Conservation (phyloP, 2,329 filamentous ascomycete genomes). For the Allantophomopsis cytisporea region DNA sequence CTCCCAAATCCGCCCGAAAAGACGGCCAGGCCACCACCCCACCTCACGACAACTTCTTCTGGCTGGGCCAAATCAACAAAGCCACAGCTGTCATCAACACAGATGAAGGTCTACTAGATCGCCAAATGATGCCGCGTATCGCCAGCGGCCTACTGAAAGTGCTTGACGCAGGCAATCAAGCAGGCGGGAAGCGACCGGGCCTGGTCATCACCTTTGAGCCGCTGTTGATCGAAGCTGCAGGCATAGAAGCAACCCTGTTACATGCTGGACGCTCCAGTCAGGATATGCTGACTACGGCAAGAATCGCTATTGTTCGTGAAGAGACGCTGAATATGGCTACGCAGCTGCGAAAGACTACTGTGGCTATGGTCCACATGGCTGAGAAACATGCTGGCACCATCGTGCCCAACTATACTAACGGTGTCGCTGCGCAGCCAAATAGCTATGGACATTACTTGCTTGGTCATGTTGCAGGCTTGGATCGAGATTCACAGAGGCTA, state of each 20-base stretch:
- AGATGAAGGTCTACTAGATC: conserved; percentile 1
- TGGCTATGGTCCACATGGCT: not conserved
- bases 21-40: not conserved
- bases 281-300: conserved; percentile 1
- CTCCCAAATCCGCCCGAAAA: too few relatives aligned
- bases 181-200: not conserved
- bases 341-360: conserved; percentile 1
- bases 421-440: conserved; percentile 2
- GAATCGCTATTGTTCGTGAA: conserved; percentile 1
- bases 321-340: not conserved
- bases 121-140: not conserved
- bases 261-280: conserved; percentile 2
- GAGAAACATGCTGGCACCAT: conserved; percentile 1
- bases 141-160: not conserved
- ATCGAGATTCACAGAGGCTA: conserved; percentile 1
- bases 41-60: conserved; percentile 1
- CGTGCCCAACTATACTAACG: conserved; percentile 2
- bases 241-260: conserved; percentile 1
- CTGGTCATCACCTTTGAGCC: conserved; percentile 1
- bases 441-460: conserved; percentile 2
- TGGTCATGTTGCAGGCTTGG: conserved; percentile 1
- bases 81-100: conserved; percentile 1
- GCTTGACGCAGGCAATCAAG: not conserved
- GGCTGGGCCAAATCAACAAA: conserved; percentile 1
- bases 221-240: not conserved